Conservation (phyloP, 2,329 filamentous ascomycete genomes). For the Fusarium equiseti region DNA sequence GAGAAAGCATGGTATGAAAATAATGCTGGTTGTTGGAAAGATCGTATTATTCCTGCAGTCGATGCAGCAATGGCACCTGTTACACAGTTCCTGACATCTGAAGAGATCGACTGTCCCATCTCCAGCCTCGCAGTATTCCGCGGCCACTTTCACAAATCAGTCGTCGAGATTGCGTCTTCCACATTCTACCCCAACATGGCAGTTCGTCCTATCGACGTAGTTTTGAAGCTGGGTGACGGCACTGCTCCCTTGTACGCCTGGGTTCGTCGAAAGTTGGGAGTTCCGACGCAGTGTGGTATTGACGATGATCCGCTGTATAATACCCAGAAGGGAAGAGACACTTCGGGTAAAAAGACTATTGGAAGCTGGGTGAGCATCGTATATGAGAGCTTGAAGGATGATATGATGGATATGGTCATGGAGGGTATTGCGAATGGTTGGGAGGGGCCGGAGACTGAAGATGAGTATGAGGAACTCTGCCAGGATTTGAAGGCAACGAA, state of each 20-base stretch:
- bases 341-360: constrained; percentile 50
- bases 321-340: constrained; percentile 35
- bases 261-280: constrained; percentile 47
- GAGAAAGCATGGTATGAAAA: constrained; percentile 46
- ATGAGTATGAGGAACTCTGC: constrained; percentile 44
- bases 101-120: constrained; percentile 41
- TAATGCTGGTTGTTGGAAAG: constrained; percentile 48
- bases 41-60: constrained; percentile 44
- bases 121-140: constrained; percentile 43
- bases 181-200: constrained; percentile 48
- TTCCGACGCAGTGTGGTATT: constrained; percentile 50
- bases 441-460: constrained; percentile 34
- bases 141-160: constrained; percentile 33
- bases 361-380: constrained; percentile 50
- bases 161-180: constrained; percentile 36
- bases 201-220: constrained; percentile 40
- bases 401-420: constrained; percentile 49
- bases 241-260: constrained; percentile 48
- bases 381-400: constrained; percentile 49
- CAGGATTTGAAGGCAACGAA: constrained; percentile 21
- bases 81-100: constrained; percentile 42
- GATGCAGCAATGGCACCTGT: constrained; percentile 49
- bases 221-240: constrained; percentile 49
- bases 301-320: constrained; percentile 49
- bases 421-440: constrained; percentile 39